A percentile compares a stretch with the other conserved stretches of the same genome.
Conservation (phyloP, 179 eudicot species). For the Silene coronaria region DNA sequence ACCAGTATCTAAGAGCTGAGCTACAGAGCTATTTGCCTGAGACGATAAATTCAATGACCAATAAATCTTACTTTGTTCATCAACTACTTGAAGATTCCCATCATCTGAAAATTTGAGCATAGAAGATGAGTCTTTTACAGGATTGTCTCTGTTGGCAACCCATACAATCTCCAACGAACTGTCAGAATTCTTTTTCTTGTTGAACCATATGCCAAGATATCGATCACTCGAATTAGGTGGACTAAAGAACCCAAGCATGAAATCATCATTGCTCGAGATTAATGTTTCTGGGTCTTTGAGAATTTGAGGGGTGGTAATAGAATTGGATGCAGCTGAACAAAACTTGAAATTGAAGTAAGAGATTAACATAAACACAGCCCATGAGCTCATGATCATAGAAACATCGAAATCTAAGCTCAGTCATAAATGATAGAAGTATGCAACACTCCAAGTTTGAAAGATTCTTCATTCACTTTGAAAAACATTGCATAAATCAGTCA, state of each 20-base stretch:
- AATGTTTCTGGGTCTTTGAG: constrained; percentile 23
- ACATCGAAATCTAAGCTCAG: not conserved
- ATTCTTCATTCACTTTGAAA: too few species aligned
- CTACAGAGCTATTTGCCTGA: constrained; percentile 4
- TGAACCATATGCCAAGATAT: constrained; percentile 29
- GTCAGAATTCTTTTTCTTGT: too few species aligned
- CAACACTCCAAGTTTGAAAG: too few species aligned
- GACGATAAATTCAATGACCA: constrained; percentile 29
- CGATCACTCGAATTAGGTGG: constrained; percentile 23
- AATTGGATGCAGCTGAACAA: too few species aligned
- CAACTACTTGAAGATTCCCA: constrained; percentile 20
- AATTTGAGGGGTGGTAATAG: constrained; percentile 3
- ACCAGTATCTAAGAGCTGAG: constrained; percentile 21
- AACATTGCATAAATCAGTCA: too few species aligned
- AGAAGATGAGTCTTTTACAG: constrained; percentile 21
- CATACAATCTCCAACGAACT: too few species aligned
- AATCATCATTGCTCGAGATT: constrained; percentile 13
- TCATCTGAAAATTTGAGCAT: constrained; percentile 14
- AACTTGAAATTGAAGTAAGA: too few species aligned
- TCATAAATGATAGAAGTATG: too few species aligned
- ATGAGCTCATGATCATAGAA: not conserved
- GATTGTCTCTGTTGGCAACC: constrained; percentile 6
- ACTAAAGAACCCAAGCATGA: constrained; percentile 26
- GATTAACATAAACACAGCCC: not conserved
- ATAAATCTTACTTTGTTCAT: constrained; percentile 11